Percentiles rank a stretch among this genome's conserved stretches.
Conservation (phyloP, 345 rosid genomes). For the Psidium guajava region DNA sequence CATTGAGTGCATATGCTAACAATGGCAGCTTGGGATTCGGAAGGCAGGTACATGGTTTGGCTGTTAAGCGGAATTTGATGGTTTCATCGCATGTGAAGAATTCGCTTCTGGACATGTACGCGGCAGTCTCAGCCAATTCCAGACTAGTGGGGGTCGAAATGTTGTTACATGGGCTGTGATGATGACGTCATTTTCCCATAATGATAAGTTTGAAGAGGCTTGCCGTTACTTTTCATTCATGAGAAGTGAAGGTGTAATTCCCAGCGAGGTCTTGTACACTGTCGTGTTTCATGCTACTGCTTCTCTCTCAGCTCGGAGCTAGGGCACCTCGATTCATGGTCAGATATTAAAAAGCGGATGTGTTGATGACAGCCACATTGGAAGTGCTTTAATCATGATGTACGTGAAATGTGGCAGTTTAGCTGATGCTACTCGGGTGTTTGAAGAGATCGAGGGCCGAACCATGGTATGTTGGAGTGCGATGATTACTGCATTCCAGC, state of each 20-base stretch:
- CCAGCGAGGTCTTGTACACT: conserved; percentile 28
- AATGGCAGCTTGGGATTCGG: conserved; percentile 15
- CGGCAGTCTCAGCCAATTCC: conserved; percentile 14
- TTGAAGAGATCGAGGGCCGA: conserved; percentile 17
- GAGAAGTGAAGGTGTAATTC: conserved; percentile 19
- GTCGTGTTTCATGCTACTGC: conserved; percentile 29
- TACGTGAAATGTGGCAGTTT: conserved; percentile 32
- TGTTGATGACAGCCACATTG: conserved; percentile 3
- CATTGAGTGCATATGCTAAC: conserved; percentile 28
- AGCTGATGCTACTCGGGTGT: conserved; percentile 13
- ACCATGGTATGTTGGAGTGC: conserved; percentile 33
- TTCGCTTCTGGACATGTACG: conserved; percentile 25
- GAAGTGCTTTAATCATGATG: conserved; percentile 30
- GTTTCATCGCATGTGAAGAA: conserved; percentile 19
- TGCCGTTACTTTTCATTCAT: conserved; percentile 16
- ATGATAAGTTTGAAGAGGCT: conserved; percentile 18
- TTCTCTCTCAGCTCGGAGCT: conserved; percentile 15
- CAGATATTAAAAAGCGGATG: conserved; percentile 28
- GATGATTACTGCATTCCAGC: conserved; percentile 30
- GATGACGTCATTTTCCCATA: conserved; percentile 19
- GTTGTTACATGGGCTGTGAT: conserved; percentile 22
- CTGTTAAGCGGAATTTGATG: conserved; percentile 14
- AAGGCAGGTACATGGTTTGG: conserved; percentile 24
- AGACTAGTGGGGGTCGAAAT: conserved; percentile 6
- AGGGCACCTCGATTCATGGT: conserved; percentile 22